Percentiles rank a stretch among this genome's conserved stretches.
These are phyloP conservation scores for Neoascochyta sp. DNA, from an alignment of 2,329 filamentous ascomycete genomes.

Conservation along the genomic window DNA sequence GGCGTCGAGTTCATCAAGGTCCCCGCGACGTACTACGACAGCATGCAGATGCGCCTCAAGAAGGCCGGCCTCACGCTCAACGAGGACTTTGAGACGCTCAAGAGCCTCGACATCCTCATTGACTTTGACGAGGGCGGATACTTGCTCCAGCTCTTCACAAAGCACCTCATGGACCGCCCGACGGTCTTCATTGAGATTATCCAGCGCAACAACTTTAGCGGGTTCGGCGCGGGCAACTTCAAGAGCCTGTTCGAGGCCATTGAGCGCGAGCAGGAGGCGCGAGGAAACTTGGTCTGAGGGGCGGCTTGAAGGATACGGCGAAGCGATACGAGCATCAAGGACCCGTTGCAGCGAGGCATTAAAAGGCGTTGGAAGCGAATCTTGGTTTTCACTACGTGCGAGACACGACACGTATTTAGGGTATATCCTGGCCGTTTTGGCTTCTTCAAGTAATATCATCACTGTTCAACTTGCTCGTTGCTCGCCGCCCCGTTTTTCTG, in stretches of 20 bases:
- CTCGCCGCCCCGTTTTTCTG: too few species aligned
- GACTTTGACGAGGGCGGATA: slow-evolving; percentile 95
- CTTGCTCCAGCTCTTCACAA: slow-evolving; percentile 60
- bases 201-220: slow-evolving; percentile 83
- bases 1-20: slow-evolving; percentile 93
- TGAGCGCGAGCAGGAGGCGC: slow-evolving; percentile 82
- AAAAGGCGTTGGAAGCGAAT: too few species aligned
- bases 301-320: too few species aligned
- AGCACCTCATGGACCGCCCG: slow-evolving; percentile 86
- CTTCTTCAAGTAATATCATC: too few species aligned
- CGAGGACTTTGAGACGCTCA: slow-evolving; percentile 75
- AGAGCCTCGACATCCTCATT: slow-evolving; percentile 80
- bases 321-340: too few species aligned
- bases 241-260: slow-evolving; percentile 94
- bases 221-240: slow-evolving; percentile 94
- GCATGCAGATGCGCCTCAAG: slow-evolving; percentile 70
- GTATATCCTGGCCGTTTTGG: too few species aligned
- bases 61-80: slow-evolving; percentile 58
- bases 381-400: too few species aligned
- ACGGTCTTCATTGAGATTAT: slow-evolving; percentile 98
- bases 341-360: too few species aligned
- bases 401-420: too few species aligned
- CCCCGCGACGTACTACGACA: slow-evolving; percentile 78
- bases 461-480: too few species aligned
- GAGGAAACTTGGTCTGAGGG: slow-evolving; percentile 67